Evolutionary conservation across 352 stramenopile species (phyloP).

Genomic region (Globisporangium heterothallicum): DNA sequence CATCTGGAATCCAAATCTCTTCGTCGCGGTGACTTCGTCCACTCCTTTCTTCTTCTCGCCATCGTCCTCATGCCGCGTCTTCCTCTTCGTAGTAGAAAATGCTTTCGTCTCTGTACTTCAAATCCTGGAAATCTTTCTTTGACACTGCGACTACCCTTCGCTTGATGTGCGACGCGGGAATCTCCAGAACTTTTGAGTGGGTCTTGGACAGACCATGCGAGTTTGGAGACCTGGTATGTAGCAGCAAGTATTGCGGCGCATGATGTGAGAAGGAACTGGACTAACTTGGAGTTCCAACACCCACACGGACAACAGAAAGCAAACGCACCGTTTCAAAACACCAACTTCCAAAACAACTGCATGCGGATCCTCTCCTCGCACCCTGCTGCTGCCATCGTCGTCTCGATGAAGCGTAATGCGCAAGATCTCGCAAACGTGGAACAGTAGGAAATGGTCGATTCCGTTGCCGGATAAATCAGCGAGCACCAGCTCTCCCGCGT

Average conservation of each 20-base stretch:
- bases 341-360: slow-evolving; percentile 51
- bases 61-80: slow-evolving; percentile 11
- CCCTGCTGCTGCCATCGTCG: slow-evolving; percentile 22
- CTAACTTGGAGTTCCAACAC: no score
- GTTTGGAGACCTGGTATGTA: slow-evolving; percentile 38
- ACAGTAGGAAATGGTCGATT: slow-evolving; percentile 70
- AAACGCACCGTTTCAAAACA: slow-evolving; percentile 51
- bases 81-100: slow-evolving; percentile 69
- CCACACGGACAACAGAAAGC: background rate
- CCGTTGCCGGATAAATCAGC: slow-evolving; percentile 50
- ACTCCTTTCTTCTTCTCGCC: slow-evolving; percentile 13
- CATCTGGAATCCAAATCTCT: no score
- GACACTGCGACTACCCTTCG: slow-evolving; percentile 62
- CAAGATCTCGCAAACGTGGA: slow-evolving; percentile 80
- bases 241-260: no score
- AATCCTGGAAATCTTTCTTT: slow-evolving; percentile 46
- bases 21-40: background rate
- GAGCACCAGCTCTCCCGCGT: slow-evolving; percentile 71
- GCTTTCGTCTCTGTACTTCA: slow-evolving; percentile 70
- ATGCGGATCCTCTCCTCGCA: slow-evolving; percentile 18
- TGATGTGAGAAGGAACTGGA: no score
- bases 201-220: slow-evolving; percentile 37
- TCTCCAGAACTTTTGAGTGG: slow-evolving; percentile 37
- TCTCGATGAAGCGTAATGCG: slow-evolving; percentile 33
- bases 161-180: slow-evolving; percentile 61